phyloP scores from a whole-genome alignment of 2,329 filamentous ascomycete genomes.

The Ceratocystis smalleyi region DNA sequence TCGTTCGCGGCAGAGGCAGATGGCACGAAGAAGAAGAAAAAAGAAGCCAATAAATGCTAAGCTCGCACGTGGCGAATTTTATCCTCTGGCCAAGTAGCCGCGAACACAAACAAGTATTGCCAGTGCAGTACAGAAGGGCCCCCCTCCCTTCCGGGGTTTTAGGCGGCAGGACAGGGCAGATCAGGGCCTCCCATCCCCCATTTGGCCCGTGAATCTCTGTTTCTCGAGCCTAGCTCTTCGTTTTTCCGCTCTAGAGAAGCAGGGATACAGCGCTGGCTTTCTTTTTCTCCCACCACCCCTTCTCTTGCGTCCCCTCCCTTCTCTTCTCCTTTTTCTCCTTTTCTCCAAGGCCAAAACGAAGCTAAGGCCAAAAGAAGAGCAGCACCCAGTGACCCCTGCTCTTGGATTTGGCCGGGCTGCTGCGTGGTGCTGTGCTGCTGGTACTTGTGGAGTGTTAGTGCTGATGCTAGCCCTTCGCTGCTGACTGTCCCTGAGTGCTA shows the following conservation, averaged over 20 bases:
- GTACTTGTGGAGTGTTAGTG: background rate
- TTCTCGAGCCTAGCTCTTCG: background rate
- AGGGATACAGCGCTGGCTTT: background rate
- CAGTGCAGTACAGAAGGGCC: background rate
- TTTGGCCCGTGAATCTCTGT: background rate
- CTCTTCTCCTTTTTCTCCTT: background rate
- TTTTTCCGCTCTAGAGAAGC: background rate
- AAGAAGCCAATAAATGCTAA: background rate
- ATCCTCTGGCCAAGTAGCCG: background rate
- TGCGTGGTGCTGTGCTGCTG: background rate
- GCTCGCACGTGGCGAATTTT: background rate
- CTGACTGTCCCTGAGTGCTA: too few relatives aligned
- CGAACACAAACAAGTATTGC: background rate
- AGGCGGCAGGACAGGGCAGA: background rate
- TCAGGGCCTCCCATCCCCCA: background rate
- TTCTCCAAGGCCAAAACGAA: conserved; percentile 8
- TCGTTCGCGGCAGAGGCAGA: background rate
- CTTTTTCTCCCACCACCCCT: background rate
- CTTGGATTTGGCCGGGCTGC: background rate
- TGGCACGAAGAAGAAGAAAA: background rate
- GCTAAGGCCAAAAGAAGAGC: background rate
- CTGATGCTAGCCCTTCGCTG: too few relatives aligned
- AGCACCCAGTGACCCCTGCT: background rate
- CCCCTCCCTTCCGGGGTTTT: background rate
- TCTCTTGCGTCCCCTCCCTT: background rate